Base-by-base conservation (phyloP, 1,284 basidiomycete species). In the Malassezia globosa region DNA sequence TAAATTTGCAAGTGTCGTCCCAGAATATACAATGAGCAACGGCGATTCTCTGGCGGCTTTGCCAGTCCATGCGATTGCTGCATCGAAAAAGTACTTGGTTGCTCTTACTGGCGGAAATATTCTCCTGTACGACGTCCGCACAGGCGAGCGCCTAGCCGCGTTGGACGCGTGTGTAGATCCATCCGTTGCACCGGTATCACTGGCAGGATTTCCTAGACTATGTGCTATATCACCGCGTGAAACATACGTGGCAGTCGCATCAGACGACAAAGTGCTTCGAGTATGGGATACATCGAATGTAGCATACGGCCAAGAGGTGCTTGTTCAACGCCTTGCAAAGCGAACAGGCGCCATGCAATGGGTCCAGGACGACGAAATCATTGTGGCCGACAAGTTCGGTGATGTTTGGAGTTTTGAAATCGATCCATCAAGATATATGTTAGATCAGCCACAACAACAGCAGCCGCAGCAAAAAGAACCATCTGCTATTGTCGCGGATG, bases 211-310 rank as follows among this genome's bases (percentile, higher is more conserved):
- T 35, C 60, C 63, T 7, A 54, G 63, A 4, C 48, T 61, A 37
- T 58, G 59, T 27, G 54, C 57, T 36, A 55, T 66, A 27, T 62
- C 63, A 41, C 60, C 50, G 33, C 56, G 50, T 25, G 58, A 59
- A 19, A 44, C 45, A 16, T 60, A 54, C 43, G 54, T 65, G 16
- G 65, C 63, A 5, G 46, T 65, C 10, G 61, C 61, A 4, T 64
- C 63, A 22, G 65, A 67, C 55, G 65, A 67, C 56, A 67, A 67
- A 48, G 53, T 56, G 31, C 46, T 67, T 34, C 61, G 61, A 21
- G 59, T 67, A 5, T 67, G 61, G 60, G 51, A 55, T 43, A 22
- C 42, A 4, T 27, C 38, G 18, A 46, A 51, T 19, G 24, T 43
- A 26, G 34, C 45, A 4, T 37, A 44, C 0, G 63, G 59, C 24